Conservation (phyloP, 1,284 basidiomycete genomes). For the Violaceomyces palustris region DNA sequence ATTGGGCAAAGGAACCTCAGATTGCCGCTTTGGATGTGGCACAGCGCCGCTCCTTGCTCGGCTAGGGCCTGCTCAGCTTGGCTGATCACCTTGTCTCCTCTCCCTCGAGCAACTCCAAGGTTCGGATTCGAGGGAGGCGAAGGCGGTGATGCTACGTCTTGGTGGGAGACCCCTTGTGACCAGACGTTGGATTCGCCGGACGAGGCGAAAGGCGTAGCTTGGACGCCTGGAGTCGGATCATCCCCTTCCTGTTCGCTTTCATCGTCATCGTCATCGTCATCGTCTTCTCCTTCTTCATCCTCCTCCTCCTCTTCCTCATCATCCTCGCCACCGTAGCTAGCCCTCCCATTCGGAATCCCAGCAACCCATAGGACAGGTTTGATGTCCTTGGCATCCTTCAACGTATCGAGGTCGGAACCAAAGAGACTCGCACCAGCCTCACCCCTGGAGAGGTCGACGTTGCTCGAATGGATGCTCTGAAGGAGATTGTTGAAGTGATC, state of each 20-base stretch:
- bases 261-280: constrained; percentile 11
- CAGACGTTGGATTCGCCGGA: too few species aligned
- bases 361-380: constrained; percentile 35
- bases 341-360: constrained; percentile 26
- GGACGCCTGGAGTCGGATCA: too few species aligned
- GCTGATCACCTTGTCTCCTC: constrained; percentile 11
- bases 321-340: constrained; percentile 10
- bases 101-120: too few species aligned
- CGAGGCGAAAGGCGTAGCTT: too few species aligned
- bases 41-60: constrained; percentile 60
- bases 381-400: constrained; percentile 12
- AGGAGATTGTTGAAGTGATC: constrained; percentile 75
- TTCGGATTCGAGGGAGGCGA: too few species aligned
- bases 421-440: background rate
- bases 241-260: too few species aligned
- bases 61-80: constrained; percentile 27
- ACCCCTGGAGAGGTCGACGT: constrained; percentile 15
- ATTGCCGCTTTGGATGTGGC: constrained; percentile 70
- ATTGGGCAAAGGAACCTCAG: constrained; percentile 74
- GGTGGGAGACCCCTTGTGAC: too few species aligned
- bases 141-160: too few species aligned
- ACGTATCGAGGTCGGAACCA: background rate
- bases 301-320: constrained; percentile 10
- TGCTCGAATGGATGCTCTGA: constrained; percentile 18
- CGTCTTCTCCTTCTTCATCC: constrained; percentile 6